These are phyloP conservation scores for Pseudofabraea citricarpa DNA, from an alignment of 2,329 filamentous ascomycete genomes.

Conservation along the genomic window DNA sequence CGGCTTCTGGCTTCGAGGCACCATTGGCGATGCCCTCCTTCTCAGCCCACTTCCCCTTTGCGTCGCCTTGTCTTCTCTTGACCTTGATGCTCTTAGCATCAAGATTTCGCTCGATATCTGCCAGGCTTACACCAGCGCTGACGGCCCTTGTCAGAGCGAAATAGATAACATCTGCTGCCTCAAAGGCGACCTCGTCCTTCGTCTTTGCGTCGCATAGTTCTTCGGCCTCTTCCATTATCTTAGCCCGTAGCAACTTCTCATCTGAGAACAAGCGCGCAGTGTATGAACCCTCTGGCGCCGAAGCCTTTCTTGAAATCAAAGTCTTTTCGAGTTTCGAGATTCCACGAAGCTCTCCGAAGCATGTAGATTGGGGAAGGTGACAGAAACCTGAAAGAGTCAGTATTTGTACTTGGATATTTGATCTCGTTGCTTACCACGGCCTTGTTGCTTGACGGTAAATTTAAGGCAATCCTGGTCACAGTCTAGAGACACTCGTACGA, in stretches of 20 bases:
- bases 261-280: conserved; percentile 91
- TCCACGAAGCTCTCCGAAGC: conserved; percentile 81
- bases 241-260: conserved; percentile 80
- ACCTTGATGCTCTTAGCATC: conserved; percentile 95
- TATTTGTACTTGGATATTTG: not conserved
- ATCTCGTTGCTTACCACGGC: conserved; percentile 48
- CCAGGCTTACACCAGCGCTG: conserved; percentile 74
- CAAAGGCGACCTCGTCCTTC: conserved; percentile 82
- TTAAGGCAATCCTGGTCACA: conserved; percentile 91
- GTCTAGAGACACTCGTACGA: conserved; percentile 79
- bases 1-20: conserved; percentile 29
- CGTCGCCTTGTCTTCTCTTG: conserved; percentile 87
- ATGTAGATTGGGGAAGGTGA: conserved; percentile 86
- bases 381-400: conserved; percentile 62
- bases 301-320: conserved; percentile 72
- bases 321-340: conserved; percentile 85
- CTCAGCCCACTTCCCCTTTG: conserved; percentile 87
- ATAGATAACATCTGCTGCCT: conserved; percentile 93
- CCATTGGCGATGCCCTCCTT: conserved; percentile 62
- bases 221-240: conserved; percentile 98
- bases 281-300: conserved; percentile 86
- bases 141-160: conserved; percentile 91
- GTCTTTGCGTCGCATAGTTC: conserved; percentile 85
- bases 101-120: conserved; percentile 87
- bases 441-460: conserved; percentile 86